Evolutionary conservation across 352 stramenopile genomes (phyloP), one percentile per base, ranked within the genome.

Genomic region (Pelagophyceae sp.): DNA sequence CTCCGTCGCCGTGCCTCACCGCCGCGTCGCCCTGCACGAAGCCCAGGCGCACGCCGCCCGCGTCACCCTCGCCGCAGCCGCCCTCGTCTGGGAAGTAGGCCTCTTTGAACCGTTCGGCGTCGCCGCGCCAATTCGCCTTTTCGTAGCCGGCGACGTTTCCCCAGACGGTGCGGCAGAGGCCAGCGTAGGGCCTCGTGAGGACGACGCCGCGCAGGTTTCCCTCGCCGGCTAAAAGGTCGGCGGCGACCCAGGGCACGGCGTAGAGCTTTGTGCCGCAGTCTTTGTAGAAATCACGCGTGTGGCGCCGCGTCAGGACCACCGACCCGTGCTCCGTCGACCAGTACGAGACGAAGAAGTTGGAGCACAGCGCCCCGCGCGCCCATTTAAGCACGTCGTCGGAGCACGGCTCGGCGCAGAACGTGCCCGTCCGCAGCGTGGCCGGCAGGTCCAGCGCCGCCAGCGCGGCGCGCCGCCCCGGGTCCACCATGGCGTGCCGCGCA

Each of bases 301-400:
- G 35, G n/a, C 35, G 67, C 1, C 58, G 58, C 23, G 33, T 58
- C 35, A 58, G 17, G 15, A 74, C 67, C 6, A 74, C 58, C 2
- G 67, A 74, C 2, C 67, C 67, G 38, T 74, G 67, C 67, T 74
- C 67, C 2, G 67, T 74, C 11, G 35, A 33, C 67, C 67, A 74
- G 38, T 74, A 74, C n/a, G 67, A 74, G 33, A 60, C 58, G 6
- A 74, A n/a, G n/a, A 74, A 74, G 2, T 17, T 32, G 31, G 33
- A 2, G 2, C 3, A 31, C 0, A 74, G 6, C 0, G 1, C 17
- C 0, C 0, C 5, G 6, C 17, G 17, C 0, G 67, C 67, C 67
- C 67, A 74, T 31, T 20, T 2, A 15, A 38, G 67, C 35, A 74
- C 67, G 6, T 74, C 67, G 6, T 17, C 67, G 11, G 35, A 58